A percentile compares a stretch with the other conserved stretches of the same genome.
These are phyloP conservation scores for Emmonsia crescens DNA, from an alignment of 2,329 filamentous ascomycete genomes.

Conservation along the genomic window DNA sequence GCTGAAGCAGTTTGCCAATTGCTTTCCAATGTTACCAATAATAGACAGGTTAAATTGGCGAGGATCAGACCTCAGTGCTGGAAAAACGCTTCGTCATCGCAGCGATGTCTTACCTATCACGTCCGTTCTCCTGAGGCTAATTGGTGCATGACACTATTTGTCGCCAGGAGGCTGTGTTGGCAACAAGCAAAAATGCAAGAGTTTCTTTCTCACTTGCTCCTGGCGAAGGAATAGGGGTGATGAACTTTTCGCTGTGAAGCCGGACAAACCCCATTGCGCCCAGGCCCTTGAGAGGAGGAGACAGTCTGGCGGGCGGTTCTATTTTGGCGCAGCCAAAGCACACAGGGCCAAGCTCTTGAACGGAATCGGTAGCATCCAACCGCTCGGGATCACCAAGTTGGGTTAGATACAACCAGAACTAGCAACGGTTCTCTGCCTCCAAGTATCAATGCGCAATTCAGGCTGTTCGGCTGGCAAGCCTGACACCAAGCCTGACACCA, in stretches of 20 bases:
- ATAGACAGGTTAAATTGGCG: not conserved
- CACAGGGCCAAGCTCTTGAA: not conserved
- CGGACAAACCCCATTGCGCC: not conserved
- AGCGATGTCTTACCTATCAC: not conserved
- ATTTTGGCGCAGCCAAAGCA: not conserved
- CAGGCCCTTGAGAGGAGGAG: not conserved
- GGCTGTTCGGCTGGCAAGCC: not conserved
- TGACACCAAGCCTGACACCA: not conserved
- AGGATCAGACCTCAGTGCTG: not conserved
- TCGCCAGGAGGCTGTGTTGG: not conserved
- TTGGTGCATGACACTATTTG: too few species aligned
- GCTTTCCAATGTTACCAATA: not conserved
- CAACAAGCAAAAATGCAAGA: not conserved
- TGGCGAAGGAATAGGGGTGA: not conserved
- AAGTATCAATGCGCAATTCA: too few species aligned
- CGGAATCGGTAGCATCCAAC: not conserved
- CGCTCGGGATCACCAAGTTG: not conserved
- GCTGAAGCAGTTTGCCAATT: not conserved
- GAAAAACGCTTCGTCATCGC: not conserved
- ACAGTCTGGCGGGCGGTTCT: too few species aligned
- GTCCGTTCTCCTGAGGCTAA: not conserved
- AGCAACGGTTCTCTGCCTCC: not conserved
- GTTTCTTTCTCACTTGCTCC: too few species aligned
- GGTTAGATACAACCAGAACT: not conserved
- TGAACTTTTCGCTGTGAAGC: not conserved